A percentile compares a stretch with the other conserved stretches of the same genome.
These are phyloP conservation scores for Decorospora gaudefroyi DNA, from an alignment of 2,329 filamentous ascomycete species.

Conservation along the genomic window DNA sequence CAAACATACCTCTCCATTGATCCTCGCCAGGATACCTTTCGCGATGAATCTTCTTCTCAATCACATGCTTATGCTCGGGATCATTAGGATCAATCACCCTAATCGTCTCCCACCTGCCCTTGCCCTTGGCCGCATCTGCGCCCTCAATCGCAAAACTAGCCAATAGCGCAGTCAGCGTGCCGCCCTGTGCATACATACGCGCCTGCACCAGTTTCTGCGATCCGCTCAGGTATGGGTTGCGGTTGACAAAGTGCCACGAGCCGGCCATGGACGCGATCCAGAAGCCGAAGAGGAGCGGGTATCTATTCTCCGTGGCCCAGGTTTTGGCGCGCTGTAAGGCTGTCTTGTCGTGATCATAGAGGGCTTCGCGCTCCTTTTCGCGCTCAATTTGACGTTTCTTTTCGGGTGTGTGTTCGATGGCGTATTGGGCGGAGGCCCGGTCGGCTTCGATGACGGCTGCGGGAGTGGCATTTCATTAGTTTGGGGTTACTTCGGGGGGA, in stretches of 20 bases:
- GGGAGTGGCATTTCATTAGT: slow-evolving; percentile 19
- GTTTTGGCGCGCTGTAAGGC: slow-evolving; percentile 65
- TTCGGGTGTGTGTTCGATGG: slow-evolving; percentile 67
- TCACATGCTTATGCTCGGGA: slow-evolving; percentile 77
- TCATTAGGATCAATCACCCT: slow-evolving; percentile 80
- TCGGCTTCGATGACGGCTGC: slow-evolving; percentile 80
- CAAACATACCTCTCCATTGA: slow-evolving; percentile 78
- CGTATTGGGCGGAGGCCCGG: slow-evolving; percentile 70
- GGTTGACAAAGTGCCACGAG: slow-evolving; percentile 74
- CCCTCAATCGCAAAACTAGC: slow-evolving; percentile 82
- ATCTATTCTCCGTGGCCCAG: slow-evolving; percentile 80
- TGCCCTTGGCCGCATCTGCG: slow-evolving; percentile 74
- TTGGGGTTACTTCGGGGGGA: too few relatives aligned
- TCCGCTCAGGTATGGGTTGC: slow-evolving; percentile 73
- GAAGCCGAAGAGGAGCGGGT: slow-evolving; percentile 78
- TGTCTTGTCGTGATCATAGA: slow-evolving; percentile 60
- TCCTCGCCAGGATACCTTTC: slow-evolving; percentile 88
- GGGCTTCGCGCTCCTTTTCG: slow-evolving; percentile 41
- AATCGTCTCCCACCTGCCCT: slow-evolving; percentile 82
- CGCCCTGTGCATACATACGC: slow-evolving; percentile 88
- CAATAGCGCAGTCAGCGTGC: slow-evolving; percentile 83
- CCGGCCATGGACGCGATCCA: slow-evolving; percentile 82
- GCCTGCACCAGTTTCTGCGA: slow-evolving; percentile 92
- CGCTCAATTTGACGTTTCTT: slow-evolving; percentile 40
- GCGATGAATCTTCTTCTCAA: slow-evolving; percentile 86